phyloP scores from a whole-genome alignment of 352 stramenopile species.

The Poterioochromonas sp. region DNA sequence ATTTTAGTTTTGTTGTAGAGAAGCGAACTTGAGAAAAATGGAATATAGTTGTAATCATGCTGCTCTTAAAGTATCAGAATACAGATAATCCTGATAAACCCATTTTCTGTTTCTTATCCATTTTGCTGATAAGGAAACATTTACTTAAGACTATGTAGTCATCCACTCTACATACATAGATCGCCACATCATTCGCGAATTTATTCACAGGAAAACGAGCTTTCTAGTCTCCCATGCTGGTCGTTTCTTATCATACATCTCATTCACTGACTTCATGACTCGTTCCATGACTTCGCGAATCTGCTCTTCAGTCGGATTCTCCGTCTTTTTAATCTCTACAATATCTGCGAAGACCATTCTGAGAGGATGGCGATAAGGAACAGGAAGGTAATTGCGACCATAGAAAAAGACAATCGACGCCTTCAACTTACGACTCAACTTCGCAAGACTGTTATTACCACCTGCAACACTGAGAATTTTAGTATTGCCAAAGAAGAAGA shows the following conservation, averaged over 20 bases:
- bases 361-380: constrained; percentile 19
- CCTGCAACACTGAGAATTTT: background rate
- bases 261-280: background rate
- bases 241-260: constrained; percentile 24
- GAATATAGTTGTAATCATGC: too few species aligned
- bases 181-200: too few species aligned
- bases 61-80: too few species aligned
- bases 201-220: background rate
- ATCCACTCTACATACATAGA: too few species aligned
- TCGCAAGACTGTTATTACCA: background rate
- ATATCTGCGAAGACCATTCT: background rate
- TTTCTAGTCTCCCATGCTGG: constrained; percentile 11
- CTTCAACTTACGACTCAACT: background rate
- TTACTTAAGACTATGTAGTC: too few species aligned
- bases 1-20: too few species aligned
- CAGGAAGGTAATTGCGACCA: constrained; percentile 26
- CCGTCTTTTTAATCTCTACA: constrained; percentile 6
- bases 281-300: background rate
- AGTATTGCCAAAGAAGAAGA: constrained; percentile 27
- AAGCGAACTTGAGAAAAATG: too few species aligned
- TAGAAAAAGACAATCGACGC: constrained; percentile 15
- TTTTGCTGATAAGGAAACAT: too few species aligned
- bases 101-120: too few species aligned
- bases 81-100: too few species aligned
- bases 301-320: constrained; percentile 1